Percentiles rank a stretch among this genome's conserved stretches.
Conservation (phyloP, 164 flowering plant species). For the Amborella trichopoda region DNA sequence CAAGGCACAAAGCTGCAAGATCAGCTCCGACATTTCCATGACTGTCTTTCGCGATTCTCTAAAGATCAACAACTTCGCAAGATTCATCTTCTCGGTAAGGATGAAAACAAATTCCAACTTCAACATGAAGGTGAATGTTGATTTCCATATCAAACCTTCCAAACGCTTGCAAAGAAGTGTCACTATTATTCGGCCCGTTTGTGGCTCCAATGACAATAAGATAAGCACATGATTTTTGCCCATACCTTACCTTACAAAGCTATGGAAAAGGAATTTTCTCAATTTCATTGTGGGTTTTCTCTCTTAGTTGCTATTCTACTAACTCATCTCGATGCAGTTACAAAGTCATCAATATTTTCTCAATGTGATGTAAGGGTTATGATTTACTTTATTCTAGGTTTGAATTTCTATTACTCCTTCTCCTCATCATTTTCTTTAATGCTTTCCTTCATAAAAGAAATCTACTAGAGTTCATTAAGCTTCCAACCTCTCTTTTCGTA, state of each 20-base stretch:
- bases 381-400: no score
- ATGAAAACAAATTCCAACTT: constrained; percentile 85
- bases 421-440: no score
- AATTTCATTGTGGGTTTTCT: constrained; percentile 70
- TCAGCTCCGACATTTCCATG: constrained; percentile 90
- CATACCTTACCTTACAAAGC: constrained; percentile 34
- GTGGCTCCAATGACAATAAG: constrained; percentile 12
- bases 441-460: no score
- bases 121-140: constrained; percentile 83
- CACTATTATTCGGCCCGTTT: constrained; percentile 5
- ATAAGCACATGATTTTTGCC: constrained; percentile 11
- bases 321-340: no score
- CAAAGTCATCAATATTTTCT: no score
- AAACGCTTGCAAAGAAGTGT: constrained; percentile 35
- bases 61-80: constrained; percentile 77
- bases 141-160: constrained; percentile 80
- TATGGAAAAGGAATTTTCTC: constrained; percentile 70
- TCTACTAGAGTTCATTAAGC: no score
- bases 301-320: no score
- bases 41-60: constrained; percentile 59
- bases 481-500: no score
- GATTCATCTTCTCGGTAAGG: constrained; percentile 88
- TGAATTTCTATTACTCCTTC: no score
- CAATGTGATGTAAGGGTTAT: no score
- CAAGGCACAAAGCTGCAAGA: constrained; percentile 74